These are phyloP conservation scores for Sporormia fimetaria DNA, from an alignment of 495 filamentous ascomycete genomes.

Conservation along the genomic window DNA sequence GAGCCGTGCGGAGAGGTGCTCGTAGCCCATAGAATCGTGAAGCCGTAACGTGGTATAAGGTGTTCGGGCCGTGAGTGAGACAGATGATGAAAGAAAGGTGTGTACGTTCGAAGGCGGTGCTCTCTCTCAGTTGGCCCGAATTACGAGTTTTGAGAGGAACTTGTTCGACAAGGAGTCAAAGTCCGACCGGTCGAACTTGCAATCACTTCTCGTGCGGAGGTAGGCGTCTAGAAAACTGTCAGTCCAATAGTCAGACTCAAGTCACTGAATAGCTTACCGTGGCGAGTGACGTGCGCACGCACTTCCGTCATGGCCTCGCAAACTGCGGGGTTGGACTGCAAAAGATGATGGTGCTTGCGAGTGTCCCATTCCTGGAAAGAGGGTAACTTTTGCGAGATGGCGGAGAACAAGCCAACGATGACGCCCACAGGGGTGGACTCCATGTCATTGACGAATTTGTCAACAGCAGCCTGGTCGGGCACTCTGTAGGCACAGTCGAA, in stretches of 20 bases:
- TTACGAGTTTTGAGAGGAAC: slow-evolving; percentile 85
- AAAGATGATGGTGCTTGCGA: slow-evolving; percentile 68
- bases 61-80: slow-evolving; percentile 6
- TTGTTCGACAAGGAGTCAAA: slow-evolving; percentile 92
- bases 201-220: slow-evolving; percentile 43
- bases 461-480: slow-evolving; percentile 65
- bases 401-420: slow-evolving; percentile 87
- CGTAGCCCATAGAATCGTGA: slow-evolving; percentile 20
- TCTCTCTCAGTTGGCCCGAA: slow-evolving; percentile 63
- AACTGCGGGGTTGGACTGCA: slow-evolving; percentile 77
- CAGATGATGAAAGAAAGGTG: slow-evolving; percentile 12
- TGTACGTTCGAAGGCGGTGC: slow-evolving; percentile 1
- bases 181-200: slow-evolving; percentile 75
- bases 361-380: slow-evolving; percentile 87
- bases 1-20: slow-evolving; percentile 22
- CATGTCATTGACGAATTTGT: slow-evolving; percentile 92
- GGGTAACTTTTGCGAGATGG: slow-evolving; percentile 88
- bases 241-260: slow-evolving; percentile 1
- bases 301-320: slow-evolving; percentile 94
- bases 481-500: slow-evolving; percentile 91
- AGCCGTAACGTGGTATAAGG: slow-evolving; percentile 10
- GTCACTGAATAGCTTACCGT: slow-evolving; percentile 60
- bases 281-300: slow-evolving; percentile 72
- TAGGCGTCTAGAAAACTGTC: slow-evolving; percentile 44
- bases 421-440: slow-evolving; percentile 87